phyloP scores from a whole-genome alignment of 2,329 filamentous ascomycete species.

The Pseudocercospora crystallina region DNA sequence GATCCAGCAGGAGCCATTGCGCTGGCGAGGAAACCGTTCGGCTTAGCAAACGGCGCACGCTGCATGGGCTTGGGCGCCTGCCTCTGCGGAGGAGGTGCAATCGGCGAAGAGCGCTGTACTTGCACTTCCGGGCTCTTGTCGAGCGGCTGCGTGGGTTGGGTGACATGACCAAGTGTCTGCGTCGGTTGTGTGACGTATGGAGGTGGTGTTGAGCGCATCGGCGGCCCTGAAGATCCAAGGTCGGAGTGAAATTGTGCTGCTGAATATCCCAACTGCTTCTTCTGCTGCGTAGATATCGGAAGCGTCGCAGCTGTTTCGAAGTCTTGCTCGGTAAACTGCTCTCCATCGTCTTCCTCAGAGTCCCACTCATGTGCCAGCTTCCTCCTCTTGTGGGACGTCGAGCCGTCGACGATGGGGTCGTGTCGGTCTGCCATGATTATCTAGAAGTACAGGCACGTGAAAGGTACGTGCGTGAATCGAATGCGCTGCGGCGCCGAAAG shows the following conservation, averaged over 20 bases:
- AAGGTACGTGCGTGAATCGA: conserved; percentile 6
- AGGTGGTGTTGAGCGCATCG: conserved; percentile 12
- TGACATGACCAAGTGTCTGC: conserved; percentile 36
- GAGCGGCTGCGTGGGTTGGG: conserved; percentile 50
- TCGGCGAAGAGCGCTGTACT: conserved; percentile 80
- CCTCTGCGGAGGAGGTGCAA: conserved; percentile 41
- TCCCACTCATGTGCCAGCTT: conserved; percentile 33
- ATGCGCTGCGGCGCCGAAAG: conserved; percentile 4
- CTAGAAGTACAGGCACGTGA: conserved; percentile 2
- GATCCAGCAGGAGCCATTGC: conserved; percentile 77
- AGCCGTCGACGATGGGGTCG: conserved; percentile 35
- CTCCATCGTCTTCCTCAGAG: conserved; percentile 47
- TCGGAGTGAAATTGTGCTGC: conserved; percentile 25
- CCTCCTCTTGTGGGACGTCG: conserved; percentile 36
- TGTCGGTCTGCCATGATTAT: conserved; percentile 30
- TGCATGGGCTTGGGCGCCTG: conserved; percentile 23
- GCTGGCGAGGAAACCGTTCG: conserved; percentile 52
- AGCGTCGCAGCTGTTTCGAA: conserved; percentile 48
- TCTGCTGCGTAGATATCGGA: conserved; percentile 29
- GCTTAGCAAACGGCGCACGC: conserved; percentile 26
- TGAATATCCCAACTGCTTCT: conserved; percentile 24
- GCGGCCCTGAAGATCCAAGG: conserved; percentile 15
- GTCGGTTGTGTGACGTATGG: conserved; percentile 53
- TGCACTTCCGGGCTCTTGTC: conserved; percentile 57
- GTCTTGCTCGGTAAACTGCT: conserved; percentile 52